Evolutionary conservation across 2,329 filamentous ascomycete genomes (phyloP).

Genomic region (Zymoseptoria crescenta): DNA sequence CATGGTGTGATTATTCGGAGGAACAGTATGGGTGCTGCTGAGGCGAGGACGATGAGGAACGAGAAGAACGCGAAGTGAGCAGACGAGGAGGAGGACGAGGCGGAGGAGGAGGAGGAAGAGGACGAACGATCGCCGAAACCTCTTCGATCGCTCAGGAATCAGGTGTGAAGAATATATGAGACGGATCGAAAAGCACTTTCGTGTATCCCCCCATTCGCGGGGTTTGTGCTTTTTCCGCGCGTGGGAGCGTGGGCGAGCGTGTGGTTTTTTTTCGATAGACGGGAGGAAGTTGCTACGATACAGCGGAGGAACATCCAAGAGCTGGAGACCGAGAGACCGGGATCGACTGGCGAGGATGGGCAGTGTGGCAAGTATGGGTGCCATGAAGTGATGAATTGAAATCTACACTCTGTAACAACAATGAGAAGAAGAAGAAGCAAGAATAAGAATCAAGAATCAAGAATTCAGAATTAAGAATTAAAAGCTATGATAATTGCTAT

Average conservation of each 20-base stretch:
- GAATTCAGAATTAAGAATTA: background rate
- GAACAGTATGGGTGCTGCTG: constrained; percentile 24
- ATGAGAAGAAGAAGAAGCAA: background rate
- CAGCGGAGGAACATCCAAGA: background rate
- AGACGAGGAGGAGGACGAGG: constrained; percentile 17
- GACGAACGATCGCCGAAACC: background rate
- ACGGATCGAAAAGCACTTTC: background rate
- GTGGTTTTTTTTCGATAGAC: background rate
- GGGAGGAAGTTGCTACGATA: background rate
- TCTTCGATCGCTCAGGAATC: background rate
- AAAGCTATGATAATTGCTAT: background rate
- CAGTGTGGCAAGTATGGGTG: background rate
- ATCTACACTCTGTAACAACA: background rate
- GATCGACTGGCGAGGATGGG: background rate
- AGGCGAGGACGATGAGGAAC: constrained; percentile 10
- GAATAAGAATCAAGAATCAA: background rate
- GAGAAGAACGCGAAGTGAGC: constrained; percentile 9
- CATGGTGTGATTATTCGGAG: constrained; percentile 30
- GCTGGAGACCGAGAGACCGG: background rate
- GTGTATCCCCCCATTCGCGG: background rate
- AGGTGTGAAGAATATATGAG: background rate
- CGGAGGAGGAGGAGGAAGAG: constrained; percentile 7
- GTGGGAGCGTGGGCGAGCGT: background rate
- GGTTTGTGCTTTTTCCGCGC: background rate
- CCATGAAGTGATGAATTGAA: background rate